Evolutionary conservation across 345 rosid genomes (phyloP).

Genomic region (Erysimum cheiranthoides): DNA sequence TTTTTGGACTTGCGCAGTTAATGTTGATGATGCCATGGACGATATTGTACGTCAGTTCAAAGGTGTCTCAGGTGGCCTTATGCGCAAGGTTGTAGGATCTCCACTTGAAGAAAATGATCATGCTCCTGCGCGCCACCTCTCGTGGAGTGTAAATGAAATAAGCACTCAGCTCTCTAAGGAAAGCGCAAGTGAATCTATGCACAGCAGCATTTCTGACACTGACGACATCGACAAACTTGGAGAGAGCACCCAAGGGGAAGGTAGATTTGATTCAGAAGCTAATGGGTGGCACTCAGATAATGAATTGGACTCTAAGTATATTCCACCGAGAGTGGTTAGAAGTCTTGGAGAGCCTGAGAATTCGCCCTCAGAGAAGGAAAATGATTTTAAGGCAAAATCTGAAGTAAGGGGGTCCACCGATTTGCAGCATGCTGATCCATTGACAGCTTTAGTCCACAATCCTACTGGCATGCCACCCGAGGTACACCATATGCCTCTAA

Average conservation of each 20-base stretch:
- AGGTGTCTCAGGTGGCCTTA: conserved; percentile 93
- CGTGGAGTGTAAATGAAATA: conserved; percentile 71
- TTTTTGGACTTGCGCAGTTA: conserved; percentile 60
- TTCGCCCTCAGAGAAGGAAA: conserved; percentile 45
- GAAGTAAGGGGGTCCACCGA: conserved; percentile 48
- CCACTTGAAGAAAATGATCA: conserved; percentile 54
- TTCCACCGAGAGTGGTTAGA: conserved; percentile 60
- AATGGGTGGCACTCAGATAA: conserved; percentile 83
- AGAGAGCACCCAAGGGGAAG: conserved; percentile 56
- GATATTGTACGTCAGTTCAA: conserved; percentile 90
- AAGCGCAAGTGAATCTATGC: conserved; percentile 56
- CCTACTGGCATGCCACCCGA: conserved; percentile 91
- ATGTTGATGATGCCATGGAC: conserved; percentile 98
- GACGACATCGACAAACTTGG: conserved; percentile 65
- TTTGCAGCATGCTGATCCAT: conserved; percentile 44
- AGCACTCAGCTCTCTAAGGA: conserved; percentile 52
- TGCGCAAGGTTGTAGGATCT: conserved; percentile 76
- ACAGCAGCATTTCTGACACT: conserved; percentile 74
- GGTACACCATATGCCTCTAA: conserved; percentile 54
- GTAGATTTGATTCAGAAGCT: conserved; percentile 51
- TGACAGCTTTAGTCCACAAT: conserved; percentile 53
- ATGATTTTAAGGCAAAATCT: conserved; percentile 48
- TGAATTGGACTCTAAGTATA: conserved; percentile 64
- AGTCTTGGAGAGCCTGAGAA: conserved; percentile 52
- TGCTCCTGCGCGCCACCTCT: conserved; percentile 56